Conservation (phyloP, 371 early-diverging fungal genomes). For the Rhizopus microsporus region DNA sequence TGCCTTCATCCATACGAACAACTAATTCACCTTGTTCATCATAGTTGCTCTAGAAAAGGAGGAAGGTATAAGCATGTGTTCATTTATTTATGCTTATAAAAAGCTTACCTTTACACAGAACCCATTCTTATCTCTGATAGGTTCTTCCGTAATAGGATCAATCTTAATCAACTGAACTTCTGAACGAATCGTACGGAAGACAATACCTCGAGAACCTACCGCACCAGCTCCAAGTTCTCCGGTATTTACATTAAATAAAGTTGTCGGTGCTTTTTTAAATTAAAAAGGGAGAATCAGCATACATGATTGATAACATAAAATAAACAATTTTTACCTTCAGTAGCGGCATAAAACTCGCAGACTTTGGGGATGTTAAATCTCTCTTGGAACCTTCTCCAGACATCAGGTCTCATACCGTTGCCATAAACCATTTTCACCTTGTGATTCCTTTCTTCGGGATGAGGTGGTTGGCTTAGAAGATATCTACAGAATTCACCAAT, state of each 20-base stretch:
- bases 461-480: constrained; percentile 50
- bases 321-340: constrained; percentile 40
- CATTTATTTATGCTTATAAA: neutral
- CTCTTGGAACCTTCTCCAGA: constrained; percentile 60
- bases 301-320: neutral
- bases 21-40: constrained; percentile 60
- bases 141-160: constrained; percentile 45
- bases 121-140: constrained; percentile 43
- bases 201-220: constrained; percentile 45
- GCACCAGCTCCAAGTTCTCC: constrained; percentile 54
- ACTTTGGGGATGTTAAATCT: constrained; percentile 53
- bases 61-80: neutral
- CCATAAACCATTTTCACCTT: constrained; percentile 58
- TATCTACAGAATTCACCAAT: constrained; percentile 77
- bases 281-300: neutral
- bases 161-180: constrained; percentile 35
- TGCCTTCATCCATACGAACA: constrained; percentile 27
- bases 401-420: constrained; percentile 71
- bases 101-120: constrained; percentile 40
- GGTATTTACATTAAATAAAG: constrained; percentile 50
- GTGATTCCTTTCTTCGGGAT: constrained; percentile 52
- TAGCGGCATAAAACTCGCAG: constrained; percentile 64
- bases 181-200: constrained; percentile 21
- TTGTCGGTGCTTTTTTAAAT: constrained; percentile 20
- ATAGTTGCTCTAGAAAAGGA: constrained; percentile 17